phyloP scores from a whole-genome alignment of 108 stramenopile species.

The Mediolabrus comicus region DNA sequence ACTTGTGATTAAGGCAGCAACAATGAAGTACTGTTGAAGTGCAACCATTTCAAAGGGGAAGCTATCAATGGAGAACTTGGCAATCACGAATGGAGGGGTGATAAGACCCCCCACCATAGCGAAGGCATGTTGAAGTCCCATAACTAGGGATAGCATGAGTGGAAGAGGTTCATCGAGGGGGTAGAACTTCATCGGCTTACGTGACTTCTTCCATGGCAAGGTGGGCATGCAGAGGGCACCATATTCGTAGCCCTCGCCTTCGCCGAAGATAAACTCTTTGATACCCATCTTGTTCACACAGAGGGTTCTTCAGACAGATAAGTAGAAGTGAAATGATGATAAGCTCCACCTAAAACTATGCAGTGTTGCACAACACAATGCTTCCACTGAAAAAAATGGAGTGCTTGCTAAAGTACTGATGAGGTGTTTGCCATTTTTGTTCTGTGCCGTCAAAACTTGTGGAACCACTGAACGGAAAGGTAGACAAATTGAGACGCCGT shows the following conservation, averaged over 20 bases:
- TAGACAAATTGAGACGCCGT: too few species aligned
- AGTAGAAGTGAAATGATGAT: too few species aligned
- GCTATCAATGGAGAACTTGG: slow-evolving; percentile 53
- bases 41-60: slow-evolving; percentile 40
- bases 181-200: slow-evolving; percentile 4
- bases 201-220: slow-evolving; percentile 37
- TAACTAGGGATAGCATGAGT: slow-evolving; percentile 48
- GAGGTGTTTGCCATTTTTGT: too few species aligned
- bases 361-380: too few species aligned
- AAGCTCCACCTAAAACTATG: too few species aligned
- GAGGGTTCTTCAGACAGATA: too few species aligned
- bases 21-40: slow-evolving; percentile 68
- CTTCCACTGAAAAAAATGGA: too few species aligned
- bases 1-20: slow-evolving; percentile 67
- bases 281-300: too few species aligned
- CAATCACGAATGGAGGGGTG: slow-evolving; percentile 64
- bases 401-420: too few species aligned
- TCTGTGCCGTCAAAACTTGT: too few species aligned
- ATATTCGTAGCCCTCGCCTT: slow-evolving; percentile 59
- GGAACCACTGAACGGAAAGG: too few species aligned
- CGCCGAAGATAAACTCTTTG: slow-evolving; percentile 49
- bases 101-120: slow-evolving; percentile 64
- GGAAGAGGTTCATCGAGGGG: slow-evolving; percentile 56
- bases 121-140: slow-evolving; percentile 68
- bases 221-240: slow-evolving; percentile 55